Evolutionary conservation across 2,329 filamentous ascomycete genomes (phyloP).

Genomic region (Fusarium scirpi): DNA sequence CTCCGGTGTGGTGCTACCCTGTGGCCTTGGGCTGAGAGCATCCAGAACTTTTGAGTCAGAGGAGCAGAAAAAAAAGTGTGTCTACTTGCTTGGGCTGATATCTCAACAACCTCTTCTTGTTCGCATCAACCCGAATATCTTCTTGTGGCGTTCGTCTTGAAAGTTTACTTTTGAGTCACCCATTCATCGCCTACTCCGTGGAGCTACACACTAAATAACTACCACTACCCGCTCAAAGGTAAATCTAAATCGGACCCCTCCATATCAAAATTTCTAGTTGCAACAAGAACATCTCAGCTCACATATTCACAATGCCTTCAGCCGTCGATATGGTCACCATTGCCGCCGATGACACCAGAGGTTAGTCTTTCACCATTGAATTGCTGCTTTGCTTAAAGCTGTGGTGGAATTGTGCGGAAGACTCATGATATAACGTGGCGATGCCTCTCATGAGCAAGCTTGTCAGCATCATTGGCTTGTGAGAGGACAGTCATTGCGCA

Average conservation of each 20-base stretch:
- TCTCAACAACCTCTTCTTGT: constrained; percentile 12
- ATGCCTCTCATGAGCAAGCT: neutral
- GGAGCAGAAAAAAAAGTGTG: constrained; percentile 27
- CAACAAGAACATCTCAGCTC: constrained; percentile 32
- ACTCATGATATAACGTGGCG: constrained; percentile 23
- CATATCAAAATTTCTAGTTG: constrained; percentile 31
- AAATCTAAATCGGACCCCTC: constrained; percentile 30
- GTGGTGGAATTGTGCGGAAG: neutral
- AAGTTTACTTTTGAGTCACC: constrained; percentile 27
- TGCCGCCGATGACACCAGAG: constrained; percentile 60
- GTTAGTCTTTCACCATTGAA: constrained; percentile 47
- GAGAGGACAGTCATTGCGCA: neutral
- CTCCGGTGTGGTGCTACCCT: constrained; percentile 40
- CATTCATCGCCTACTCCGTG: constrained; percentile 24
- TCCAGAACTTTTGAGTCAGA: constrained; percentile 37
- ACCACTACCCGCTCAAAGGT: constrained; percentile 29
- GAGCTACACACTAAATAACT: constrained; percentile 30
- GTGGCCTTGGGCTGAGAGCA: constrained; percentile 8
- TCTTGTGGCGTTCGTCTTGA: constrained; percentile 29
- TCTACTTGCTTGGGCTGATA: neutral
- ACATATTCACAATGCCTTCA: constrained; percentile 51
- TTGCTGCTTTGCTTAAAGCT: neutral
- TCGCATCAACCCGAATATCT: constrained; percentile 15
- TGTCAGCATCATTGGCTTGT: neutral
- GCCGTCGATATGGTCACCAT: constrained; percentile 55